Evolutionary conservation across 371 early-diverging fungal species (phyloP), one percentile per base, ranked within the genome.

Genomic region (Cokeromyces recurvatus): DNA sequence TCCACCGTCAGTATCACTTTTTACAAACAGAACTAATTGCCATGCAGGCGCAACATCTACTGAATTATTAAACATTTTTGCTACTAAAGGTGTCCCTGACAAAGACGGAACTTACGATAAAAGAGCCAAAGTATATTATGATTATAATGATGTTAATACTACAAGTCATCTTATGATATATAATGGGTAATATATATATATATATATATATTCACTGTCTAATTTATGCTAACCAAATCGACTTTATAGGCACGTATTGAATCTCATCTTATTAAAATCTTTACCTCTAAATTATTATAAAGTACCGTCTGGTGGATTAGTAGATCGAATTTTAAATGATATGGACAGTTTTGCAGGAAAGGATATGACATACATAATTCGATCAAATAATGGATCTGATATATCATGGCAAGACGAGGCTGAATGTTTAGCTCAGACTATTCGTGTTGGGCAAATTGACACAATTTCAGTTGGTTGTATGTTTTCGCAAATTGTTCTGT

Each of bases 401-500:
- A 27, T 21, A 1, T 22, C 35, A 9, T 59, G 56, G 52, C 35
- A 49, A 23, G 27, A 45, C 47, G 57, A 59, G 24, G 83, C 78
- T 14, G 60, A 76, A 15, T 89, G 88, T 54, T 53, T 87, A 41
- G 59, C 64, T 6, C 73, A 82, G 3, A 71, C 75, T 14, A 80
- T 86, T 66, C 73, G 70, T 23, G 86, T 87, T 1, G 91, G 89
- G 0, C 68, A 69, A 9, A 42, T 90, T 24, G 84, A 86, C 53
- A 78, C 82, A 1, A 67, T 81, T 16, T 77, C 82, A 37, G 70
- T 75, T 37, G 88, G 91, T 0, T 89, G 89, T 55, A 71, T 90
- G 46, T 77, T 79, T 0, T 78, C 87, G 3, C 67, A 83, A 34
- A 71, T 83, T 32, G 73, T 79, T 16, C 66, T 84, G 17, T 82